phyloP scores from a whole-genome alignment of 1,284 basidiomycete species.

The Pisolithus thermaeus region DNA sequence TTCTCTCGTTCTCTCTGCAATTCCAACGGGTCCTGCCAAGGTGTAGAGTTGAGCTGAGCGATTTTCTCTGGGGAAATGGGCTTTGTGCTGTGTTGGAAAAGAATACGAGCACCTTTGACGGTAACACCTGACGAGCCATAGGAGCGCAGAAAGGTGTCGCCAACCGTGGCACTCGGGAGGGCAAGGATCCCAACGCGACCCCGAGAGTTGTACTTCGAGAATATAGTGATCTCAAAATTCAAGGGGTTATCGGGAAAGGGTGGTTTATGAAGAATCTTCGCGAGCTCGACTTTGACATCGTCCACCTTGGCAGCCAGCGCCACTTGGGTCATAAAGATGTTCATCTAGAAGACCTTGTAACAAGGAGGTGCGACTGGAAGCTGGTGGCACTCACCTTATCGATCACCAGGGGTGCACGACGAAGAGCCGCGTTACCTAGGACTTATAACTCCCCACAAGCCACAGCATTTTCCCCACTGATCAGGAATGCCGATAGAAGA shows the following conservation, averaged over 20 bases:
- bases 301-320: conserved; percentile 22
- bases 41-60: conserved; percentile 15
- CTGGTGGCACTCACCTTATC: neutral
- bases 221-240: conserved; percentile 32
- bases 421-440: neutral
- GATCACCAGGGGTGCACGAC: neutral
- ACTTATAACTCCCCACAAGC: too few species aligned
- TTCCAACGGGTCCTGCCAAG: conserved; percentile 29
- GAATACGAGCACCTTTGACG: conserved; percentile 19
- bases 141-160: conserved; percentile 24
- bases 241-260: conserved; percentile 25
- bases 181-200: conserved; percentile 30
- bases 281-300: conserved; percentile 31
- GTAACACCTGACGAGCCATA: conserved; percentile 23
- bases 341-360: conserved; percentile 21
- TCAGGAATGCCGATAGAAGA: neutral
- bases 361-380: neutral
- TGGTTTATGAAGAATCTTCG: conserved; percentile 29
- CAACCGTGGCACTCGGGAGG: conserved; percentile 19
- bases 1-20: conserved; percentile 23
- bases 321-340: conserved; percentile 30
- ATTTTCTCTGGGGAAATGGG: conserved; percentile 18
- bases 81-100: conserved; percentile 19
- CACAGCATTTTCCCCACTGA: neutral
- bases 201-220: conserved; percentile 17